These are phyloP conservation scores for Cyclotella choctawhatcheeana DNA, from an alignment of 108 stramenopile genomes.

Conservation along the genomic window DNA sequence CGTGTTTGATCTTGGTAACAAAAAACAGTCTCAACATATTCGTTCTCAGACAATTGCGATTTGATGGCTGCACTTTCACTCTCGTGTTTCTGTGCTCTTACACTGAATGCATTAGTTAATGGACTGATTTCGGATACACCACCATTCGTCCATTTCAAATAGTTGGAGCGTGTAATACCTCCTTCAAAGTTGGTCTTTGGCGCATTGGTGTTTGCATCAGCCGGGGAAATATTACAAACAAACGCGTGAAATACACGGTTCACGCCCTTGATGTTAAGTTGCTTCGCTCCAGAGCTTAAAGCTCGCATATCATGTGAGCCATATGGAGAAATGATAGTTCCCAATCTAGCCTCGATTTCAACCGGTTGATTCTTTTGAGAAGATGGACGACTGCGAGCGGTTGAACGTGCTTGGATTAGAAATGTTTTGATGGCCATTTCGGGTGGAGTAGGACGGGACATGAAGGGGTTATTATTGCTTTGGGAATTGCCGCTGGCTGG, in stretches of 20 bases:
- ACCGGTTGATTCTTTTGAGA: slow-evolving; percentile 17
- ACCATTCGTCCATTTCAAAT: slow-evolving; percentile 72
- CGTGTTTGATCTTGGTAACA: slow-evolving; percentile 65
- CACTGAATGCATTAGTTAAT: slow-evolving; percentile 61
- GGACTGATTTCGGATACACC: slow-evolving; percentile 67
- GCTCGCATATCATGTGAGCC: slow-evolving; percentile 62
- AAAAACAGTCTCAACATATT: slow-evolving; percentile 78
- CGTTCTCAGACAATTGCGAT: slow-evolving; percentile 64
- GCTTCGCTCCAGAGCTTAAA: slow-evolving; percentile 69
- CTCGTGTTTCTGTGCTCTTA: slow-evolving; percentile 43
- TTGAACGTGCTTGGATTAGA: slow-evolving; percentile 69
- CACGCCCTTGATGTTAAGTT: slow-evolving; percentile 42
- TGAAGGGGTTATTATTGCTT: no score
- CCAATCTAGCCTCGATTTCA: slow-evolving; percentile 84
- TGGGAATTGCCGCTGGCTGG: no score
- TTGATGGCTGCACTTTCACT: slow-evolving; percentile 54
- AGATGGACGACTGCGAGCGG: slow-evolving; percentile 39
- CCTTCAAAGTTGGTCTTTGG: slow-evolving; percentile 58
- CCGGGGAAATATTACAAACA: slow-evolving; percentile 47
- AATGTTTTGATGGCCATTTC: no score
- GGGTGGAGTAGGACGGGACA: no score
- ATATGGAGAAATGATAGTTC: slow-evolving; percentile 69
- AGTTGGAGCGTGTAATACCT: slow-evolving; percentile 78
- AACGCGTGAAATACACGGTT: slow-evolving; percentile 62
- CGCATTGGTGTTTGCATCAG: slow-evolving; percentile 6